phyloP scores from a whole-genome alignment of 1,284 basidiomycete species.

The Apiotrichum akiyoshidainum region DNA sequence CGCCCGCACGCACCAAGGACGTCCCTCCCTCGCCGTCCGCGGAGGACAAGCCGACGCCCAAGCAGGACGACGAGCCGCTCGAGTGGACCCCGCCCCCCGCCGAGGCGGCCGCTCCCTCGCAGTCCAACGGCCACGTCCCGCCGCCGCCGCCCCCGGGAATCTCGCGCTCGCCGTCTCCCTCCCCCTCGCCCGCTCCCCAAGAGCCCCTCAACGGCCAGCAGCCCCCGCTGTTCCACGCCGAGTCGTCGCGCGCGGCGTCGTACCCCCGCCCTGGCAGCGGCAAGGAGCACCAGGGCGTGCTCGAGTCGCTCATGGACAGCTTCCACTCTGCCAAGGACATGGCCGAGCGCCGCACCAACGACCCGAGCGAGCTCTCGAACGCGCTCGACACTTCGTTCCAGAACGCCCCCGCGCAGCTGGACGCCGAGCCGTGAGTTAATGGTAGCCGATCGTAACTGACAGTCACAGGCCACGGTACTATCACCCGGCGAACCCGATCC shows the following conservation, averaged over 20 bases:
- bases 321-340: constrained; percentile 77
- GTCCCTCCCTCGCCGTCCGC: constrained; percentile 13
- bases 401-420: constrained; percentile 84
- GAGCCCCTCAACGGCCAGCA: constrained; percentile 11
- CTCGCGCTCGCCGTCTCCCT: constrained; percentile 36
- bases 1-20: constrained; percentile 51
- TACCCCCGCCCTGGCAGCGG: constrained; percentile 34
- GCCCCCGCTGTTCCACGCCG: constrained; percentile 15
- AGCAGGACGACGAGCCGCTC: constrained; percentile 6
- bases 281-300: constrained; percentile 54
- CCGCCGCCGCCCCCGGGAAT: constrained; percentile 28
- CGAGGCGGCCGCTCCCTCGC: not conserved
- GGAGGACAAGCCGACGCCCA: constrained; percentile 7
- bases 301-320: constrained; percentile 89
- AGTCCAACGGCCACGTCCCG: constrained; percentile 23
- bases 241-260: constrained; percentile 55
- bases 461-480: constrained; percentile 84
- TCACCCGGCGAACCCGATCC: constrained; percentile 86
- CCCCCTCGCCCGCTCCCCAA: constrained; percentile 19
- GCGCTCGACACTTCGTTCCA: constrained; percentile 86
- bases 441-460: not conserved
- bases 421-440: constrained; percentile 79
- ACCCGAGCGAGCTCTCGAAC: constrained; percentile 83
- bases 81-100: constrained; percentile 5
- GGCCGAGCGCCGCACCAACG: constrained; percentile 72